A percentile compares a stretch with the other conserved stretches of the same genome.
Conservation (phyloP, 352 stramenopile species). For the Phytopythium cucurbitacearum region DNA sequence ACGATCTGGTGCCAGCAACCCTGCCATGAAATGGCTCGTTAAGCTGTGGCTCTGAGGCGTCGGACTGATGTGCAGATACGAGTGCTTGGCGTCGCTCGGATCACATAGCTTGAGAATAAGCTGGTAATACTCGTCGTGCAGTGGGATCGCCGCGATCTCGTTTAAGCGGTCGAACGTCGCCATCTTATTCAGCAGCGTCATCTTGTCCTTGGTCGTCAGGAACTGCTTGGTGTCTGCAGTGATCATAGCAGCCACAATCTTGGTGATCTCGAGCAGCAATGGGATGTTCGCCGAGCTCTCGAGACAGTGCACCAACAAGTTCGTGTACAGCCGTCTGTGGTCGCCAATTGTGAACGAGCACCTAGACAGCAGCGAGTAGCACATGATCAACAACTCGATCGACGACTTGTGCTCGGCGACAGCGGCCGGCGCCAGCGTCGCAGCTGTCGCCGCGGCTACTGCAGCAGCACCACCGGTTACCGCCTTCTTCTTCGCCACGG, state of each 20-base stretch:
- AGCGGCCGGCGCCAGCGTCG: conserved; percentile 8
- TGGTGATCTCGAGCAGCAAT: conserved; percentile 76
- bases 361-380: conserved; percentile 75
- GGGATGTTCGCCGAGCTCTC: conserved; percentile 84
- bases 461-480: conserved; percentile 2
- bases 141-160: conserved; percentile 76
- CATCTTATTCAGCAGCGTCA: conserved; percentile 86
- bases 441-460: conserved; percentile 9
- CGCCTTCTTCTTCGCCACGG: conserved; percentile 38
- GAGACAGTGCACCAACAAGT: conserved; percentile 80
- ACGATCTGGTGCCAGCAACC: conserved; percentile 69
- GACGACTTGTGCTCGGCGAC: conserved; percentile 47
- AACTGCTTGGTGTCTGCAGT: conserved; percentile 50
- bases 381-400: conserved; percentile 78
- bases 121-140: conserved; percentile 79
- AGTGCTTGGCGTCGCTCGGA: conserved; percentile 53
- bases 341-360: conserved; percentile 71
- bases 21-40: conserved; percentile 76
- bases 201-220: conserved; percentile 86
- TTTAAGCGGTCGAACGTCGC: conserved; percentile 79
- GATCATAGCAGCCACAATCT: conserved; percentile 71
- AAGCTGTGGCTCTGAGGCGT: conserved; percentile 58
- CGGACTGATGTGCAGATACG: conserved; percentile 67
- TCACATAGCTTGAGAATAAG: conserved; percentile 78
- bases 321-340: conserved; percentile 75